Percentiles rank a stretch among this genome's conserved stretches.
phyloP scores from a whole-genome alignment of 805 yeast species.

The Candida insectorum region DNA sequence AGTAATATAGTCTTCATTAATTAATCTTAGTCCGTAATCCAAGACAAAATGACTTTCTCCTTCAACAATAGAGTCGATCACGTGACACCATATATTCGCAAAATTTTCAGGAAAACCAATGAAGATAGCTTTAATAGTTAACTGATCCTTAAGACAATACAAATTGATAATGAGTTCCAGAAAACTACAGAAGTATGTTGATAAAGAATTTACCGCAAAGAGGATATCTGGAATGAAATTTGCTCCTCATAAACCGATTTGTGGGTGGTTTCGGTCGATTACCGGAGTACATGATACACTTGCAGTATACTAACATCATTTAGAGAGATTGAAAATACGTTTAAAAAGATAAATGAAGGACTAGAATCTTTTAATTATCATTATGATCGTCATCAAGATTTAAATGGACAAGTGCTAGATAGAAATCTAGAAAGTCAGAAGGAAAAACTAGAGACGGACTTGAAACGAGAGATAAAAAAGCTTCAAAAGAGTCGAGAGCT shows the following conservation, averaged over 20 bases:
- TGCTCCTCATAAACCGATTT: background rate
- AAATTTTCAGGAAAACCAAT: too few species aligned
- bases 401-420: constrained; percentile 20
- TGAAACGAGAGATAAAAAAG: constrained; percentile 44
- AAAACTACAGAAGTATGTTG: constrained; percentile 38
- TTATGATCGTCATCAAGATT: constrained; percentile 40
- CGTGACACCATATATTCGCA: too few species aligned
- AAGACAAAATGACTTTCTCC: too few species aligned
- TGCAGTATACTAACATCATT: constrained; percentile 11
- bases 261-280: background rate
- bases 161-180: constrained; percentile 21
- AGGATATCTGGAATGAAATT: too few species aligned
- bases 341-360: constrained; percentile 45
- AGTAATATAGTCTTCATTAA: background rate
- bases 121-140: too few species aligned
- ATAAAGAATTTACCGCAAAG: too few species aligned
- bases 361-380: constrained; percentile 43
- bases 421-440: constrained; percentile 40
- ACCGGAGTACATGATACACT: too few species aligned
- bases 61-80: too few species aligned
- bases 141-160: too few species aligned
- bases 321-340: constrained; percentile 41
- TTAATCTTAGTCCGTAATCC: too few species aligned
- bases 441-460: constrained; percentile 41
- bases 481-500: constrained; percentile 45